These are phyloP conservation scores for Domatiomyces globalis DNA, from an alignment of 2,329 filamentous ascomycete genomes.

Conservation along the genomic window DNA sequence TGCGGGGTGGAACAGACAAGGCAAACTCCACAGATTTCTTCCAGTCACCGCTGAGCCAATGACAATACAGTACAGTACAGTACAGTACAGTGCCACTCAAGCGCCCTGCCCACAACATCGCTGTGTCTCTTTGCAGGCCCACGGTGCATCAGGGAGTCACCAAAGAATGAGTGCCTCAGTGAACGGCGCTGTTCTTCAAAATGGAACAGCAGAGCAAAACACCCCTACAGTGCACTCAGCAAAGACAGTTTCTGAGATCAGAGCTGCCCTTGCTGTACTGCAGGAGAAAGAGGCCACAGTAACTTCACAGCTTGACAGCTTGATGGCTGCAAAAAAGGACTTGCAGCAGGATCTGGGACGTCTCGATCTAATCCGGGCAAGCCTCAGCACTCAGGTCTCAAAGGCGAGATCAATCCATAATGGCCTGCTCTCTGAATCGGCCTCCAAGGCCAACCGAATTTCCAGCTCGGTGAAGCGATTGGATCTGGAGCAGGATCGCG, in stretches of 20 bases:
- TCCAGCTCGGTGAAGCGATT: constrained; percentile 75
- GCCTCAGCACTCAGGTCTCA: constrained; percentile 74
- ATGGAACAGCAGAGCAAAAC: constrained; percentile 1
- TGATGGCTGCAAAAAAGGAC: constrained; percentile 72
- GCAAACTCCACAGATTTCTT: no score
- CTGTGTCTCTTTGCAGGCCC: no score
- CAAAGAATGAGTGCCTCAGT: neutral
- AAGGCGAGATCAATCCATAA: constrained; percentile 71
- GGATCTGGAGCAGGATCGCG: constrained; percentile 79
- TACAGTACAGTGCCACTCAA: no score
- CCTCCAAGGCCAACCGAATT: constrained; percentile 70
- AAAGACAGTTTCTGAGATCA: constrained; percentile 63
- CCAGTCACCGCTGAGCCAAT: no score
- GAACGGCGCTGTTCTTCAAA: neutral
- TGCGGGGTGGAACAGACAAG: no score
- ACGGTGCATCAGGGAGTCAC: neutral
- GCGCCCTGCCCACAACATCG: no score
- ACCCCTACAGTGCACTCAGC: constrained; percentile 48
- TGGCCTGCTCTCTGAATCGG: constrained; percentile 77
- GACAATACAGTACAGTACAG: no score
- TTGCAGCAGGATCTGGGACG: constrained; percentile 74
- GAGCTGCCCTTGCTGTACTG: constrained; percentile 58
- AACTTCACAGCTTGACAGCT: constrained; percentile 57
- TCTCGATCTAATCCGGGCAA: constrained; percentile 76
- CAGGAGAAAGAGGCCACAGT: constrained; percentile 62